Evolutionary conservation across 371 early-diverging fungal genomes (phyloP).

Genomic region (Saksenaea oblongispora): DNA sequence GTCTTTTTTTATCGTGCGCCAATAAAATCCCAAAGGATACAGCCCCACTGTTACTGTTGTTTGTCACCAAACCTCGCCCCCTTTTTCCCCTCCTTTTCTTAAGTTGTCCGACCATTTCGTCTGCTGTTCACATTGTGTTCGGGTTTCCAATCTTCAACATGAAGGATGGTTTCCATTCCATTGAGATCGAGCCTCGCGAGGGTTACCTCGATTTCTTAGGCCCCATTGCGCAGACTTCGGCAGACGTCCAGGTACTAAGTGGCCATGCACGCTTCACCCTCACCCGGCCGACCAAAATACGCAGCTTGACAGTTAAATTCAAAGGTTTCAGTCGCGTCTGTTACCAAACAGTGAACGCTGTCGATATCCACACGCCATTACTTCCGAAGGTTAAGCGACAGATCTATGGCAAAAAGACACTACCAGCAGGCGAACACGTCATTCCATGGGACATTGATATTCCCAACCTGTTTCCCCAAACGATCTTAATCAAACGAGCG

Average conservation of each 20-base stretch:
- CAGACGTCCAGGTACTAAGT: slow-evolving; percentile 11
- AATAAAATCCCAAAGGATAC: not conserved
- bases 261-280: slow-evolving; percentile 21
- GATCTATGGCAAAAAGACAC: slow-evolving; percentile 17
- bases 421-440: slow-evolving; percentile 23
- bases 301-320: slow-evolving; percentile 25
- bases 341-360: not conserved
- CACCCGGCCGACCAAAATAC: slow-evolving; percentile 20
- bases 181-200: slow-evolving; percentile 23
- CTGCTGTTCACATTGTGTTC: slow-evolving; percentile 5
- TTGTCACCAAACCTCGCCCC: not conserved
- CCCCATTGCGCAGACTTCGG: not conserved
- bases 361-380: slow-evolving; percentile 8
- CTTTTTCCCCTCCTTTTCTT: not conserved
- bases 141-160: slow-evolving; percentile 11
- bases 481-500: slow-evolving; percentile 22
- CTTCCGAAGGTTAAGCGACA: slow-evolving; percentile 26
- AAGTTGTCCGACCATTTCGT: slow-evolving; percentile 6
- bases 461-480: slow-evolving; percentile 26
- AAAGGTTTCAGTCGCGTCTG: slow-evolving; percentile 17
- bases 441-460: slow-evolving; percentile 26
- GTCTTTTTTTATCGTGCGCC: not conserved
- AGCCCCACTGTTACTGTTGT: slow-evolving; percentile 5
- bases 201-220: slow-evolving; percentile 20
- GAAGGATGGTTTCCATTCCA: slow-evolving; percentile 26